These are phyloP conservation scores for Euptelea pleiosperma DNA, from an alignment of 164 flowering plant genomes.

Conservation along the genomic window DNA sequence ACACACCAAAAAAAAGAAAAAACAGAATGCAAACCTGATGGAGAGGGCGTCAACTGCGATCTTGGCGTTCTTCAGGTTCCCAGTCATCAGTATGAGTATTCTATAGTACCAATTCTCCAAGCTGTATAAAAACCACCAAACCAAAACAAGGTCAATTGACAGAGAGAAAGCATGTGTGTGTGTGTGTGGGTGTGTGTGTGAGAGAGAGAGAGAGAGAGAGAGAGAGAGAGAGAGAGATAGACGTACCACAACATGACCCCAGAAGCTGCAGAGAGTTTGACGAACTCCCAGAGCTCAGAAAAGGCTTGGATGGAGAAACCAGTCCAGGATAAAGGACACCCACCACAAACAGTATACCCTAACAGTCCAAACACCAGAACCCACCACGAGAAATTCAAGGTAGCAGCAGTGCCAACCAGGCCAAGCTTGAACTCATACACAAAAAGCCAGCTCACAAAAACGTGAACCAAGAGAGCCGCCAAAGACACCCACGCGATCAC, in stretches of 20 bases:
- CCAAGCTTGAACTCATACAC: conserved; percentile 35
- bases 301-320: conserved; percentile 52
- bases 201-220: background rate
- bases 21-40: conserved; percentile 39
- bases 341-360: conserved; percentile 34
- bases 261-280: conserved; percentile 43
- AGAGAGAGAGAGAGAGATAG: background rate
- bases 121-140: conserved; percentile 31
- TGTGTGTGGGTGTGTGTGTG: too few species aligned
- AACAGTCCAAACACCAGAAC: conserved; percentile 30
- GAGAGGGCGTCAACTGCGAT: conserved; percentile 72
- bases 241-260: conserved; percentile 56
- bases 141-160: too few species aligned
- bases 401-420: conserved; percentile 35
- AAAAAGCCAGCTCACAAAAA: conserved; percentile 39
- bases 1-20: background rate
- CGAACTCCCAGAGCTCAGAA: conserved; percentile 43
- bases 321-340: conserved; percentile 50
- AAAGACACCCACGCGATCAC: conserved; percentile 41
- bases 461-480: conserved; percentile 33
- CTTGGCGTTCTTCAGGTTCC: conserved; percentile 52
- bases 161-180: too few species aligned
- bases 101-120: conserved; percentile 79
- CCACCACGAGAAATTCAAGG: conserved; percentile 55
- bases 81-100: conserved; percentile 56